These are phyloP conservation scores for Pseudogymnoascus sp. DNA, from an alignment of 2,329 filamentous ascomycete species.

Conservation along the genomic window DNA sequence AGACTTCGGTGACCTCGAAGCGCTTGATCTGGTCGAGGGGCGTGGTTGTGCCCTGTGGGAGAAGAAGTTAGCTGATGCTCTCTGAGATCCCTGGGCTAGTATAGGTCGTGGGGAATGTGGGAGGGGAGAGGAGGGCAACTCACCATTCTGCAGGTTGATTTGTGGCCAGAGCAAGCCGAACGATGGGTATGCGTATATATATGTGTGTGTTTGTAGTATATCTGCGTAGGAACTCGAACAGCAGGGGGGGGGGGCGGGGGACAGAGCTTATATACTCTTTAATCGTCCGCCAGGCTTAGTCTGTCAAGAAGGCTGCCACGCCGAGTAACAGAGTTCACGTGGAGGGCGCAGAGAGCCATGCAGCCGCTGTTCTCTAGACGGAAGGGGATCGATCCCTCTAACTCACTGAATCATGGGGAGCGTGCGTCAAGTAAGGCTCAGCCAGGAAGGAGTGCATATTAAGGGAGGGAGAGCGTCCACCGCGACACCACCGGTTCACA, in stretches of 20 bases:
- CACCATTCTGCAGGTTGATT: not conserved
- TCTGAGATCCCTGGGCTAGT: no score
- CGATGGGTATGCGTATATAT: not conserved
- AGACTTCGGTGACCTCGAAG: slow-evolving; percentile 52
- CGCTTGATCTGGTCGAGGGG: slow-evolving; percentile 39
- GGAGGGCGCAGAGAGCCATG: not conserved
- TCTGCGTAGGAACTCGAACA: not conserved
- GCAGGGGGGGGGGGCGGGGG: not conserved
- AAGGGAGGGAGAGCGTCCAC: not conserved
- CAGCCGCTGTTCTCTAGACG: not conserved
- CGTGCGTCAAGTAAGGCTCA: not conserved
- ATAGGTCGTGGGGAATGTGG: not conserved
- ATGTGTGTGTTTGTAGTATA: not conserved
- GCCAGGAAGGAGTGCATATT: not conserved
- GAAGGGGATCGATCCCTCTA: not conserved
- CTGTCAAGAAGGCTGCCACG: not conserved
- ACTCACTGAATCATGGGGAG: not conserved
- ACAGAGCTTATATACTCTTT: not conserved
- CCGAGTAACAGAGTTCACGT: not conserved
- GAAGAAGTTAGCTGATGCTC: not conserved
- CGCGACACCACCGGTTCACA: not conserved
- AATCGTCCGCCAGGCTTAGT: not conserved
- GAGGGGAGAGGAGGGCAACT: not conserved
- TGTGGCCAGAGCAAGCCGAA: not conserved
- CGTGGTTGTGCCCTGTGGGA: slow-evolving; percentile 39